Conservation (phyloP, 306 rosid species). For the Fragaria ananassa region DNA sequence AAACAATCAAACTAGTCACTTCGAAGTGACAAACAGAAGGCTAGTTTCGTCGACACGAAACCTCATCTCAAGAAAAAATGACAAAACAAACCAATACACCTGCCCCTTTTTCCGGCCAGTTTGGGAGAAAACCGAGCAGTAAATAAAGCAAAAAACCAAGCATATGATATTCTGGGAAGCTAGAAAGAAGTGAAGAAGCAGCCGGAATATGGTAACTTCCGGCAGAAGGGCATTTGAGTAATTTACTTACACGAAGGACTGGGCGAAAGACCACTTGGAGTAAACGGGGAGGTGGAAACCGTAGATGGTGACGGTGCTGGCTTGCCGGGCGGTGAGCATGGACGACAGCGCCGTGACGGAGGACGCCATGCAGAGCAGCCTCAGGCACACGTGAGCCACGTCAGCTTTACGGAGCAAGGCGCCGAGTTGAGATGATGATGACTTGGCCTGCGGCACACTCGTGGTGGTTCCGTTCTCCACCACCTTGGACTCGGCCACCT, state of each 20-base stretch:
- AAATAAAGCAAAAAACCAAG: conserved; percentile 13
- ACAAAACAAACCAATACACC: conserved; percentile 20
- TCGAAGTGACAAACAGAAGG: conserved; percentile 12
- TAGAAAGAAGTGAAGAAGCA: background rate
- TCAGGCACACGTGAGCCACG: conserved; percentile 39
- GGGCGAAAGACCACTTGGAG: conserved; percentile 81
- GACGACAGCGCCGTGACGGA: conserved; percentile 49
- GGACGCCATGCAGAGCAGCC: conserved; percentile 48
- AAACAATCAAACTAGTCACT: conserved; percentile 13
- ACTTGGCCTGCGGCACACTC: conserved; percentile 27
- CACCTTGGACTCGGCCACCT: conserved; percentile 35
- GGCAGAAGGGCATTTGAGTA: conserved; percentile 9
- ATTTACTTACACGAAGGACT: conserved; percentile 57
- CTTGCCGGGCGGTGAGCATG: conserved; percentile 76
- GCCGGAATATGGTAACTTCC: background rate
- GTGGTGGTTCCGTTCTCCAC: conserved; percentile 36
- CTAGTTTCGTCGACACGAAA: conserved; percentile 14
- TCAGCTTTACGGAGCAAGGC: conserved; percentile 38
- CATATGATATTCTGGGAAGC: background rate
- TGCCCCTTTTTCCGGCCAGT: conserved; percentile 27
- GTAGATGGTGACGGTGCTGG: conserved; percentile 46
- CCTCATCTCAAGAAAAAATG: background rate
- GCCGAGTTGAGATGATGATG: background rate
- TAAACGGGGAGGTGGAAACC: conserved; percentile 60
- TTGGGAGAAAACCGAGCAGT: conserved; percentile 18